A percentile compares a stretch with the other conserved stretches of the same genome.
These are phyloP conservation scores for Sporisorium graminicola DNA, from an alignment of 1,284 basidiomycete species.

Conservation along the genomic window DNA sequence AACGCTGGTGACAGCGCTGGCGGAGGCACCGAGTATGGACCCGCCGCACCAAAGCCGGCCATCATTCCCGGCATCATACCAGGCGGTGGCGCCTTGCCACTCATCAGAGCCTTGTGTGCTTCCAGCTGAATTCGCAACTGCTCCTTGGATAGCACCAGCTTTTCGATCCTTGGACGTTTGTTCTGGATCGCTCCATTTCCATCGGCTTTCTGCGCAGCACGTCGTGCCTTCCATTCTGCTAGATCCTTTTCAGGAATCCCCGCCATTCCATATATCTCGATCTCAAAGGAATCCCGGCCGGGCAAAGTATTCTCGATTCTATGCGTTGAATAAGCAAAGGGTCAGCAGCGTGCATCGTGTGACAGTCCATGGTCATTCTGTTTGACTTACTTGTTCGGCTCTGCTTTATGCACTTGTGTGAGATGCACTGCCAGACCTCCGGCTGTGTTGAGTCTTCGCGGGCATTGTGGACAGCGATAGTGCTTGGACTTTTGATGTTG, in stretches of 20 bases:
- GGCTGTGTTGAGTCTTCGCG: conserved; percentile 93
- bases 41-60: conserved; percentile 19
- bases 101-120: conserved; percentile 93
- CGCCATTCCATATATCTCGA: conserved; percentile 99
- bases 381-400: conserved; percentile 87
- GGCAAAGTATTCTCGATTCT: conserved; percentile 96
- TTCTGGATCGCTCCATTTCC: conserved; percentile 72
- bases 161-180: conserved; percentile 87
- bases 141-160: conserved; percentile 77
- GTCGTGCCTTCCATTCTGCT: conserved; percentile 90
- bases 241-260: conserved; percentile 94
- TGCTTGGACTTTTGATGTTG: conserved; percentile 99
- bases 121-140: conserved; percentile 86
- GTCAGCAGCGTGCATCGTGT: neutral
- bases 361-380: neutral
- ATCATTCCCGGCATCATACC: conserved; percentile 27
- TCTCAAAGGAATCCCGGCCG: conserved; percentile 95
- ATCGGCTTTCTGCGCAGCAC: conserved; percentile 49
- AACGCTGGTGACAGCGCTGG: conserved; percentile 26
- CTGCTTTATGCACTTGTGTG: conserved; percentile 97
- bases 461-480: conserved; percentile 97
- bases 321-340: conserved; percentile 34
- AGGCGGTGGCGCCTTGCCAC: conserved; percentile 71
- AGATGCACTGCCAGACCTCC: conserved; percentile 98
- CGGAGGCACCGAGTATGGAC: conserved; percentile 42